Evolutionary conservation across 2,329 filamentous ascomycete species (phyloP).

Genomic region (Zasmidium angulare): DNA sequence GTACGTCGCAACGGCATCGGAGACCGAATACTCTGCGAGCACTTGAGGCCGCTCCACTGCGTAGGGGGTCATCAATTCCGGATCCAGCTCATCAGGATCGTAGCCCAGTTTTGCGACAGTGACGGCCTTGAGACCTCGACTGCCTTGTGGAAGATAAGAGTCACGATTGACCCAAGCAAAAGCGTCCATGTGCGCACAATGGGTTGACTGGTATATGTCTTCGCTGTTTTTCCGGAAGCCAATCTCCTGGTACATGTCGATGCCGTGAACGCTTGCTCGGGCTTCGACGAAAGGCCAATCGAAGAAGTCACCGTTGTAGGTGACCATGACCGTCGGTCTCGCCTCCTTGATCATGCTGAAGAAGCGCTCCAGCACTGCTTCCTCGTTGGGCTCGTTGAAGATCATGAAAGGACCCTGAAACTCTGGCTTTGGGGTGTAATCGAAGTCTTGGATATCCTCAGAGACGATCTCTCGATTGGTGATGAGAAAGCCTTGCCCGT

Average conservation of each 20-base stretch:
- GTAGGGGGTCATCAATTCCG: conserved; percentile 90
- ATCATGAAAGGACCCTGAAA: conserved; percentile 95
- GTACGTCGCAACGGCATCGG: conserved; percentile 97
- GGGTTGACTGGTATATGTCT: conserved; percentile 93
- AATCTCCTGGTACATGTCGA: conserved; percentile 99
- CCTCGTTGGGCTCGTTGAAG: conserved; percentile 96
- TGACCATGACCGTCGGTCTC: conserved; percentile 92
- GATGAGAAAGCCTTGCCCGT: conserved; percentile 95
- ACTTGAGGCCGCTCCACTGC: conserved; percentile 89
- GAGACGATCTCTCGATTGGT: conserved; percentile 98
- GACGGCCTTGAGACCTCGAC: conserved; percentile 93
- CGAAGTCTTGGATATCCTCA: conserved; percentile 95
- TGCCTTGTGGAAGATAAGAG: conserved; percentile 95
- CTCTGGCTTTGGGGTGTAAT: conserved; percentile 96
- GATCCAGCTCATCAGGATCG: conserved; percentile 95
- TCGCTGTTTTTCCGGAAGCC: conserved; percentile 94
- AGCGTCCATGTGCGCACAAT: conserved; percentile 98
- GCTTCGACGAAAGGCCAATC: conserved; percentile 99
- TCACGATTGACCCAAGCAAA: conserved; percentile 99
- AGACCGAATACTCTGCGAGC: conserved; percentile 95
- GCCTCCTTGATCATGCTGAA: conserved; percentile 95
- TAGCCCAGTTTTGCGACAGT: conserved; percentile 98
- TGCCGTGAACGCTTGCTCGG: conserved; percentile 86
- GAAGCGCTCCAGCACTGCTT: conserved; percentile 82
- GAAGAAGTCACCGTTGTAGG: conserved; percentile 99